A percentile compares a stretch with the other conserved stretches of the same genome.
Evolutionary conservation across 2,329 filamentous ascomycete genomes (phyloP).

Genomic region (Lasiodiplodia hormozganensis): DNA sequence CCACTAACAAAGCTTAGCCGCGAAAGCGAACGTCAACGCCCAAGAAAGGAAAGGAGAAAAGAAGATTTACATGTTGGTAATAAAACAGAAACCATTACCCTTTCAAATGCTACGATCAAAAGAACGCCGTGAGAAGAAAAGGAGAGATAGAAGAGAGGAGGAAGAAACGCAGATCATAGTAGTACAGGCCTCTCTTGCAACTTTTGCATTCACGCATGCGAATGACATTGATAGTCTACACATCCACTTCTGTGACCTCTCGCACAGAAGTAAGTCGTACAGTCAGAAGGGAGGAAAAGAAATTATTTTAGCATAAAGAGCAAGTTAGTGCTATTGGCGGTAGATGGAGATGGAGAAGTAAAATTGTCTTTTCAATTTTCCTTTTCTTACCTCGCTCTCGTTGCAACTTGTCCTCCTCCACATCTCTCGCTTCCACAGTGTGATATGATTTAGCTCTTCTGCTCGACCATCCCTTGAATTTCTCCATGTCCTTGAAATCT

Average conservation of each 20-base stretch:
- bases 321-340: neutral
- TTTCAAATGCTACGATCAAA: neutral
- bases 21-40: neutral
- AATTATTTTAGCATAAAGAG: neutral
- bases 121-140: neutral
- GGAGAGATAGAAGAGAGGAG: neutral
- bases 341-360: neutral
- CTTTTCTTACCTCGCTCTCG: neutral
- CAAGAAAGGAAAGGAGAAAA: neutral
- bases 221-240: neutral
- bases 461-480: neutral
- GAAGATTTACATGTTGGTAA: neutral
- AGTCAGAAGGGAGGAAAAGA: neutral
- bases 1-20: neutral
- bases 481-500: neutral
- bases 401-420: neutral
- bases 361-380: neutral
- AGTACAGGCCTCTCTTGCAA: neutral
- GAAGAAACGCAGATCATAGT: neutral
- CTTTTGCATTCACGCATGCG: neutral
- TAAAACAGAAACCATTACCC: neutral
- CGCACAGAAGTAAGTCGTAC: neutral
- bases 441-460: neutral
- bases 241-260: neutral
- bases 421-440: neutral